Percentiles rank a stretch among this genome's conserved stretches.
These are phyloP conservation scores for Neurospora sp. DNA, from an alignment of 2,329 filamentous ascomycete genomes.

Conservation along the genomic window DNA sequence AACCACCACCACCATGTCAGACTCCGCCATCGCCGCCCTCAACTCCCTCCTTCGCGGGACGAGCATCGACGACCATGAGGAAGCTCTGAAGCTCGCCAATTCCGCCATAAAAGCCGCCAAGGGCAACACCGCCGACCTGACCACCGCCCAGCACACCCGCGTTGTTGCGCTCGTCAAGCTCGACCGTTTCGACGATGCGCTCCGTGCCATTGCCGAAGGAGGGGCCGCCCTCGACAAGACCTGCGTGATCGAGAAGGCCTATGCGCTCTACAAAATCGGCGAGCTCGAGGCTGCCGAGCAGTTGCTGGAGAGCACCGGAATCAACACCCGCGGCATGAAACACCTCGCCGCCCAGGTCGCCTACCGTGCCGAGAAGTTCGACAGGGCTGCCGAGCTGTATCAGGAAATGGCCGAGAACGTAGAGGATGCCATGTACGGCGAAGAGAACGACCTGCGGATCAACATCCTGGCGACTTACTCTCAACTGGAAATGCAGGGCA, in stretches of 20 bases:
- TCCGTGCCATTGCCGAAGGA: conserved; percentile 55
- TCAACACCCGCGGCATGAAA: conserved; percentile 21
- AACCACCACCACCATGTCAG: conserved; percentile 23
- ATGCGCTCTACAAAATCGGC: conserved; percentile 75
- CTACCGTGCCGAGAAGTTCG: conserved; percentile 67
- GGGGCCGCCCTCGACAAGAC: conserved; percentile 49
- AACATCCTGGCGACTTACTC: conserved; percentile 64
- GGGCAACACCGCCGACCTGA: conserved; percentile 20
- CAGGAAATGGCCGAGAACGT: conserved; percentile 38
- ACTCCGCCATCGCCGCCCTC: conserved; percentile 38
- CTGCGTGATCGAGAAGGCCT: conserved; percentile 62
- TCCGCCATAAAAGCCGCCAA: conserved; percentile 53
- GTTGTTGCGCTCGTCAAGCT: conserved; percentile 69
- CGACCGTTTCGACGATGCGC: conserved; percentile 70
- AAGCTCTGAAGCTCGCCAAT: conserved; percentile 56
- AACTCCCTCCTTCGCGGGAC: conserved; percentile 43
- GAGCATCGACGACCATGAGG: conserved; percentile 60
- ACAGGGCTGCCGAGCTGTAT: conserved; percentile 55
- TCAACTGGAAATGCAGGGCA: conserved; percentile 61
- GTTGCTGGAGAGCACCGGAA: conserved; percentile 20
- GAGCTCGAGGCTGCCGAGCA: conserved; percentile 53
- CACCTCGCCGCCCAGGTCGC: conserved; percentile 57
- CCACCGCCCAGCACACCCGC: conserved; percentile 56
- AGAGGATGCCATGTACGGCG: conserved; percentile 37
- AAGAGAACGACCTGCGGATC: conserved; percentile 66